A percentile compares a stretch with the other conserved stretches of the same genome.
Conservation (phyloP, 2,329 filamentous ascomycete species). For the Fusarium nisikadoi region DNA sequence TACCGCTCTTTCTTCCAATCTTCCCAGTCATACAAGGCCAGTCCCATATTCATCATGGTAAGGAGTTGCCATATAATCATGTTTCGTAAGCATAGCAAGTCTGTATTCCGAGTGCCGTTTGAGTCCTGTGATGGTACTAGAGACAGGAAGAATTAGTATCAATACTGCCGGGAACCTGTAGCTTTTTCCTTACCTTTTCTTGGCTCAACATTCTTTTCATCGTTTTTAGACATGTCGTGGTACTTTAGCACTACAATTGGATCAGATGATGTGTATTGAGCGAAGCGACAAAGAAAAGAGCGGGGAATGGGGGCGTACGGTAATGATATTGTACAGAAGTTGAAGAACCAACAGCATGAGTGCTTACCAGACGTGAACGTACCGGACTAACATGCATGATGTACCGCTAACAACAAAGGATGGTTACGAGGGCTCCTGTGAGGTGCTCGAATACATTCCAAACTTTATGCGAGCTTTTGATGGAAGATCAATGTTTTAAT, state of each 20-base stretch:
- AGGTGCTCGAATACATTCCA: fast-evolving
- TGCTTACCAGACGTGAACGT: not conserved
- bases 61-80: not conserved
- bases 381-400: not conserved
- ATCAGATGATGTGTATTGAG: not conserved
- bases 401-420: not conserved
- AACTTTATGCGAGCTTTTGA: fast-evolving
- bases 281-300: not conserved
- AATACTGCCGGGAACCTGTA: too few species aligned
- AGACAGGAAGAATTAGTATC: too few species aligned
- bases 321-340: not conserved
- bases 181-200: too few species aligned
- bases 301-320: not conserved
- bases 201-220: not conserved
- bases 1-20: too few species aligned
- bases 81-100: not conserved
- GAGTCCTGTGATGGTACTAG: not conserved
- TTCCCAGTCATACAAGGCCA: too few species aligned
- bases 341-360: not conserved
- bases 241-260: fast-evolving
- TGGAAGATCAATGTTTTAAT: not conserved
- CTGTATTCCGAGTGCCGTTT: not conserved
- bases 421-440: fast-evolving
- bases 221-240: not conserved
- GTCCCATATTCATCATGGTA: not conserved